Evolutionary conservation across 2,329 filamentous ascomycete species (phyloP).

Genomic region (Fusarium cicatricum): DNA sequence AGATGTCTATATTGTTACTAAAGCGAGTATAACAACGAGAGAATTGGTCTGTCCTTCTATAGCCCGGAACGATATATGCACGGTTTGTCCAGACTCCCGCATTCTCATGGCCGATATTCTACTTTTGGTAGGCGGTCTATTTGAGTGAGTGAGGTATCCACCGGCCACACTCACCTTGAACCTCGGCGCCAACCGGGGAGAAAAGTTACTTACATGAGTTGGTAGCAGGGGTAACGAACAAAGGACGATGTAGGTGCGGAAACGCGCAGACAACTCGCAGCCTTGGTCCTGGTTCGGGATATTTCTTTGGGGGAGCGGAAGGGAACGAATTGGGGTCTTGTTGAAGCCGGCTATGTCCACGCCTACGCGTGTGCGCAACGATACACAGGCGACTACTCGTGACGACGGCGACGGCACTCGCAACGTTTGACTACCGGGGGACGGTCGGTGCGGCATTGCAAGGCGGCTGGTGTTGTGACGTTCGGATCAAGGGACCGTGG

Average conservation of each 20-base stretch:
- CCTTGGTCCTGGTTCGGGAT: conserved; percentile 5
- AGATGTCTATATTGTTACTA: neutral
- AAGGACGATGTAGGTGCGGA: conserved; percentile 1
- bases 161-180: conserved; percentile 23
- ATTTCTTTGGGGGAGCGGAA: conserved; percentile 14
- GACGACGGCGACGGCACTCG: too few relatives aligned
- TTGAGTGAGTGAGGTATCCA: conserved; percentile 8
- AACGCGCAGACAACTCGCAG: too few relatives aligned
- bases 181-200: conserved; percentile 30
- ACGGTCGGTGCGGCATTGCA: too few relatives aligned
- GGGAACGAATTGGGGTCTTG: conserved; percentile 1
- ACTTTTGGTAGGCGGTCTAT: conserved; percentile 14
- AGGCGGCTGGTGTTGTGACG: too few relatives aligned
- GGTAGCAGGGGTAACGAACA: too few relatives aligned
- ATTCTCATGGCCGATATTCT: too few relatives aligned
- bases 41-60: too few relatives aligned
- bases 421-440: too few relatives aligned
- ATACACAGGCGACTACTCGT: neutral
- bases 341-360: conserved; percentile 35
- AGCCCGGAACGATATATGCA: too few relatives aligned
- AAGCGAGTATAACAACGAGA: neutral
- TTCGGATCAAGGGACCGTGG: conserved; percentile 39
- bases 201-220: conserved; percentile 5
- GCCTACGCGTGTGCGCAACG: conserved; percentile 7
- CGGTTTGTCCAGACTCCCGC: too few relatives aligned